Evolutionary conservation across 1,284 basidiomycete species (phyloP).

Genomic region (Naganishia cerealis): DNA sequence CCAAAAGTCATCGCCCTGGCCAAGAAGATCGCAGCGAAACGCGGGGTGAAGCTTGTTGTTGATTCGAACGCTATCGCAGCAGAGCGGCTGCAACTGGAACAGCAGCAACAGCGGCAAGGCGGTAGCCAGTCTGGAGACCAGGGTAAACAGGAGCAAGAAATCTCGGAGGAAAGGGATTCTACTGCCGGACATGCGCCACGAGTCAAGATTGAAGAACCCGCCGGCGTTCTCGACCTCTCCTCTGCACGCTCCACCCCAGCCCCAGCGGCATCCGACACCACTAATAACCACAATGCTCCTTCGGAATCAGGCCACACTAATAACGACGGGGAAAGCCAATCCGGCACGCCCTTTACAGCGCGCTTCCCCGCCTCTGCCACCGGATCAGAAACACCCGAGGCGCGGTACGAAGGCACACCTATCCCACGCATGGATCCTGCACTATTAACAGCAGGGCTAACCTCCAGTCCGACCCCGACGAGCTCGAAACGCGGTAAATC

Average conservation of each 20-base stretch:
- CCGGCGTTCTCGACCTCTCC: neutral
- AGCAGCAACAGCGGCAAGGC: neutral
- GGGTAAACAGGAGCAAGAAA: neutral
- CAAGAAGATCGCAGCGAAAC: constrained; percentile 22
- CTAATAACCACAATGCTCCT: neutral
- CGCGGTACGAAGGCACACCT: neutral
- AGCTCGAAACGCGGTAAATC: constrained; percentile 8
- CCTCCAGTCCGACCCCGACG: neutral
- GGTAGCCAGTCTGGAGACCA: neutral
- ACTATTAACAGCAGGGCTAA: neutral
- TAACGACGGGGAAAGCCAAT: neutral
- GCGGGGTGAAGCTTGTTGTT: constrained; percentile 29
- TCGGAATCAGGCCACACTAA: neutral
- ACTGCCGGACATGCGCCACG: neutral
- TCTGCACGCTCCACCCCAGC: neutral
- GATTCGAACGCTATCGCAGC: constrained; percentile 1
- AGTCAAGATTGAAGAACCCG: neutral
- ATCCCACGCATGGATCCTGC: neutral
- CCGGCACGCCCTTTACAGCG: neutral
- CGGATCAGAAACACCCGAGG: constrained; percentile 1
- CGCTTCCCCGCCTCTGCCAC: neutral
- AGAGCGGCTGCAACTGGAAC: neutral
- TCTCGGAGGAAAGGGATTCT: neutral
- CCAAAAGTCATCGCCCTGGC: constrained; percentile 32
- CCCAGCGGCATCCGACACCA: neutral